A percentile compares a stretch with the other conserved stretches of the same genome.
Conservation (phyloP, 2,329 filamentous ascomycete species). For the Aureobasidium zeae region DNA sequence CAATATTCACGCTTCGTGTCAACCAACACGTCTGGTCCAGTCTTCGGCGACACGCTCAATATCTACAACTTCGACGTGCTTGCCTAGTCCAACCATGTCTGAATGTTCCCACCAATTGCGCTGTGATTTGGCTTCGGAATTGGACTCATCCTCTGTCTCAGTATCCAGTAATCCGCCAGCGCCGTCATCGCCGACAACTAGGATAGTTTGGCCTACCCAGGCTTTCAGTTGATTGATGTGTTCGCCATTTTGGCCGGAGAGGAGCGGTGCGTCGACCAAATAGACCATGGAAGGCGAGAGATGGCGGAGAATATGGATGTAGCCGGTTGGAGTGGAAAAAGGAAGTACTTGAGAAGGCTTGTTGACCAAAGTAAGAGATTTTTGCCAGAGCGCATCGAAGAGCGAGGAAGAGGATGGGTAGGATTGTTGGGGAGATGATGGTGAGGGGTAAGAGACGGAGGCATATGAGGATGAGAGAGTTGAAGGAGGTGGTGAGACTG, state of each 20-base stretch:
- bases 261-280: conserved; percentile 69
- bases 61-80: conserved; percentile 83
- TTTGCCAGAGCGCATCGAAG: conserved; percentile 71
- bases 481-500: conserved; percentile 60
- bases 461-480: conserved; percentile 33
- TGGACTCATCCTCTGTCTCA: conserved; percentile 54
- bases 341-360: conserved; percentile 80
- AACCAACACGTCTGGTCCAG: conserved; percentile 70
- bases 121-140: conserved; percentile 35
- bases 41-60: conserved; percentile 73
- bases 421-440: conserved; percentile 36
- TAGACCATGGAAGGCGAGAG: conserved; percentile 80
- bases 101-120: conserved; percentile 69
- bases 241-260: conserved; percentile 59
- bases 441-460: conserved; percentile 39
- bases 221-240: conserved; percentile 57
- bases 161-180: conserved; percentile 74
- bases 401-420: conserved; percentile 36
- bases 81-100: conserved; percentile 74
- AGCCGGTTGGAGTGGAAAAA: conserved; percentile 74
- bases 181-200: conserved; percentile 62
- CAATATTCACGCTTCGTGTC: too few relatives aligned
- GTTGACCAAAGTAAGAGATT: conserved; percentile 70
- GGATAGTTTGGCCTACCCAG: conserved; percentile 54
- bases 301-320: conserved; percentile 78